Evolutionary conservation across 108 stramenopile genomes (phyloP).

Genomic region (Cyclotella kingstonii): DNA sequence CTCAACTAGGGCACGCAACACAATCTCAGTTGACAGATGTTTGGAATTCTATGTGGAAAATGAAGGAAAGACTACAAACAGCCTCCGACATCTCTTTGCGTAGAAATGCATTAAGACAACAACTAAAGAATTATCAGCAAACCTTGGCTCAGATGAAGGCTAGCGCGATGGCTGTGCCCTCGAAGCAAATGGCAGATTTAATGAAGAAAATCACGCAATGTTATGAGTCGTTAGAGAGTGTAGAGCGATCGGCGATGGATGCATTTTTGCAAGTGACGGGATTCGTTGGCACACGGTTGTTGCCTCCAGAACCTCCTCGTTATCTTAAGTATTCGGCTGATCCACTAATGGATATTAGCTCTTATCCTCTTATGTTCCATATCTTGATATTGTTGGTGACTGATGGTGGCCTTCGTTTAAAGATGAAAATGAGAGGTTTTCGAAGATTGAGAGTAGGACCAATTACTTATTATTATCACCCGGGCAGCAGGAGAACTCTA

Average conservation of each 20-base stretch:
- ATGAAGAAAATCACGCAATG: constrained; percentile 84
- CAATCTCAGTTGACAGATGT: constrained; percentile 64
- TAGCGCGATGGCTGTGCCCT: constrained; percentile 68
- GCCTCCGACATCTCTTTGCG: constrained; percentile 66
- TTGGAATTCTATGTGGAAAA: constrained; percentile 78
- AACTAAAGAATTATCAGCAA: constrained; percentile 70
- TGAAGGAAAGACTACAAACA: constrained; percentile 72
- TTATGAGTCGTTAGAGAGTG: constrained; percentile 65
- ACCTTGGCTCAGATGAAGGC: constrained; percentile 66
- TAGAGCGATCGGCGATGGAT: constrained; percentile 63
- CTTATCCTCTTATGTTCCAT: constrained; percentile 75
- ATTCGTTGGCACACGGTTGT: constrained; percentile 44
- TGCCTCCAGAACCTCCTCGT: constrained; percentile 43
- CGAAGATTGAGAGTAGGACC: constrained; percentile 60
- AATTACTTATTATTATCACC: constrained; percentile 77
- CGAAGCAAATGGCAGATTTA: constrained; percentile 81
- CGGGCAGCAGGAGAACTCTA: constrained; percentile 39
- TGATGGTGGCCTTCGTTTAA: constrained; percentile 62
- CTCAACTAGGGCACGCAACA: constrained; percentile 69
- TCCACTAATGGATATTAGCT: constrained; percentile 69
- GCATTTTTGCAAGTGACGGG: constrained; percentile 73
- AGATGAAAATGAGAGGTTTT: constrained; percentile 74
- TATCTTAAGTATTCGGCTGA: constrained; percentile 75
- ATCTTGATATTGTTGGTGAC: constrained; percentile 60
- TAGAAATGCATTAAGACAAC: constrained; percentile 58